A percentile compares a stretch with the other conserved stretches of the same genome.
Conservation (phyloP, 2,329 filamentous ascomycete species). For the Orbilia ellipsospora region DNA sequence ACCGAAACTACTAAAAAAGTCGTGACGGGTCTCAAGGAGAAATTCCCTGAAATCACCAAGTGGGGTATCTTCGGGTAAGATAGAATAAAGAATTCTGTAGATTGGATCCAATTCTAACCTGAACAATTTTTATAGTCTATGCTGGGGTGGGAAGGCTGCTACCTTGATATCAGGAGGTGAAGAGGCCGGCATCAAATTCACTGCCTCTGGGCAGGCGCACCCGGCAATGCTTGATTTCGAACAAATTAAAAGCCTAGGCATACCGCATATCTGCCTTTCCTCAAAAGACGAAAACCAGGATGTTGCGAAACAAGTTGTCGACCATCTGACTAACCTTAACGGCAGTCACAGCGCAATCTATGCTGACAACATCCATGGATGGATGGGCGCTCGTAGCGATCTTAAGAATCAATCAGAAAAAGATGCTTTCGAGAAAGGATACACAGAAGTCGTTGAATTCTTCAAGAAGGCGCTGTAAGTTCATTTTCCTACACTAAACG, state of each 20-base stretch:
- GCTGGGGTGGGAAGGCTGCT: slow-evolving; percentile 49
- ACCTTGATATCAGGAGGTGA: slow-evolving; percentile 15
- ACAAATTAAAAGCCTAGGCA: slow-evolving; percentile 20
- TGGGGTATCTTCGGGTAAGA: slow-evolving; percentile 51
- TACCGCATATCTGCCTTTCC: slow-evolving; percentile 38
- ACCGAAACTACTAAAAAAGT: slow-evolving; percentile 23
- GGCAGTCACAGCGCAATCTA: slow-evolving; percentile 30
- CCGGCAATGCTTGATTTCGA: slow-evolving; percentile 26
- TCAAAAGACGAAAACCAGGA: slow-evolving; percentile 31
- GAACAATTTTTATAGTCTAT: slow-evolving; percentile 13
- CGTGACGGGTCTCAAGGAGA: slow-evolving; percentile 35
- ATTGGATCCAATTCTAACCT: background rate
- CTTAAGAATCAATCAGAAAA: slow-evolving; percentile 27
- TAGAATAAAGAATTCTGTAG: background rate
- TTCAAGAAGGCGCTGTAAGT: slow-evolving; percentile 48
- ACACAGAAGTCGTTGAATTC: slow-evolving; percentile 39
- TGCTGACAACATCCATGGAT: slow-evolving; percentile 36
- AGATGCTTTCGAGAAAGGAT: slow-evolving; percentile 42
- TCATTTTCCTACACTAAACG: background rate
- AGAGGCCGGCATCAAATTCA: slow-evolving; percentile 2
- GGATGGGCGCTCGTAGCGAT: slow-evolving; percentile 49
- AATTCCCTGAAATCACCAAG: slow-evolving; percentile 30
- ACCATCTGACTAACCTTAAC: slow-evolving; percentile 7
- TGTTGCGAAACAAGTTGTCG: slow-evolving; percentile 16
- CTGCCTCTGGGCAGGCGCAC: slow-evolving; percentile 45